phyloP scores from a whole-genome alignment of 2,329 filamentous ascomycete species.

The Cryphonectria naterciae region DNA sequence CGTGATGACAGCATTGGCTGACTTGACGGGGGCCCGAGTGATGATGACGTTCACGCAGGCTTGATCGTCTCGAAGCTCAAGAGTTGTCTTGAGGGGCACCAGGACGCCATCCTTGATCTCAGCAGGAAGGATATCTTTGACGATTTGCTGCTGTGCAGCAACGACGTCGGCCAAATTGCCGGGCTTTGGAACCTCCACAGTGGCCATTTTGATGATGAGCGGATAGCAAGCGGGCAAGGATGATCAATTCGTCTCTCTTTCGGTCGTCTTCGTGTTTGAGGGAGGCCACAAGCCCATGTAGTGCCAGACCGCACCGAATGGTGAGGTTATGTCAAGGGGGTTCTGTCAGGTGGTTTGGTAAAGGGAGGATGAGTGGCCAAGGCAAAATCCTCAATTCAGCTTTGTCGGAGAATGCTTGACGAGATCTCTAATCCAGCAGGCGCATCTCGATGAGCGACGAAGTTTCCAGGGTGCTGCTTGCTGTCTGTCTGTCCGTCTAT shows the following conservation, averaged over 20 bases:
- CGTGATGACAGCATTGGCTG: slow-evolving; percentile 74
- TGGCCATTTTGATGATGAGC: slow-evolving; percentile 5
- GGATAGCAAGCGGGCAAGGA: not conserved
- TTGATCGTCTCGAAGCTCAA: slow-evolving; percentile 65
- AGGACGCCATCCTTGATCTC: slow-evolving; percentile 53
- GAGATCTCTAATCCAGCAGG: slow-evolving; percentile 30
- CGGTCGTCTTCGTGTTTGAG: not conserved
- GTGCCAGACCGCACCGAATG: slow-evolving; percentile 6
- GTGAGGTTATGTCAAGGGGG: slow-evolving; percentile 24
- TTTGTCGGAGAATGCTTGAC: slow-evolving; percentile 29
- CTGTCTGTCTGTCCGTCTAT: not conserved
- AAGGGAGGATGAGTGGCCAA: slow-evolving; percentile 15
- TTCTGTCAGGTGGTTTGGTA: slow-evolving; percentile 11
- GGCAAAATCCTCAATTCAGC: slow-evolving; percentile 19
- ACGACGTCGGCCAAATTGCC: slow-evolving; percentile 34
- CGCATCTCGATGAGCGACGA: slow-evolving; percentile 29
- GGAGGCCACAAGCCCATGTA: slow-evolving; percentile 3
- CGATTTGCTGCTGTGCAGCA: slow-evolving; percentile 38
- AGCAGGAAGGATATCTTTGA: slow-evolving; percentile 38
- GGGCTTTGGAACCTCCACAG: slow-evolving; percentile 25
- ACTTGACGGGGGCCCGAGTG: slow-evolving; percentile 72
- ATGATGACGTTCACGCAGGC: slow-evolving; percentile 67
- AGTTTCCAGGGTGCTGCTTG: slow-evolving; percentile 15
- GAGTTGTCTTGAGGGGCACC: slow-evolving; percentile 66
- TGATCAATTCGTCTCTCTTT: not conserved